These are phyloP conservation scores for Cruciata laevipes DNA, from an alignment of 257 asterid genomes.

Conservation along the genomic window DNA sequence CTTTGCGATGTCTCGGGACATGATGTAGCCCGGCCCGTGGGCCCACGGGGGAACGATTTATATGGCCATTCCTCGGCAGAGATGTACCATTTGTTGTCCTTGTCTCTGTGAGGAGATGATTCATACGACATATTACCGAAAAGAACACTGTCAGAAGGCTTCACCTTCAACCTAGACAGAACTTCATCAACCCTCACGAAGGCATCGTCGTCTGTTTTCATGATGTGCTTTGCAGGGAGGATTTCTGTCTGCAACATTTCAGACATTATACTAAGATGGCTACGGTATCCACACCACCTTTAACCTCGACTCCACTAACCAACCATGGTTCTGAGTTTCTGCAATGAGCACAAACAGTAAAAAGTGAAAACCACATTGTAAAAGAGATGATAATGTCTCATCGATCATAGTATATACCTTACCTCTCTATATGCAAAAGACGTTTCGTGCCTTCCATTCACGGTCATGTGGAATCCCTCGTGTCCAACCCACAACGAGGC, in stretches of 20 bases:
- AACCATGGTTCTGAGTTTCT: conserved; percentile 96
- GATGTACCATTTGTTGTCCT: conserved; percentile 86
- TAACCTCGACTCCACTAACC: conserved; percentile 56
- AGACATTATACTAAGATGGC: conserved; percentile 31
- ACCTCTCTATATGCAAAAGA: conserved; percentile 80
- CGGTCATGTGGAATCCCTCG: conserved; percentile 91
- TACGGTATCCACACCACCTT: conserved; percentile 57
- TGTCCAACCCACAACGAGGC: conserved; percentile 89
- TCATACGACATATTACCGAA: conserved; percentile 76
- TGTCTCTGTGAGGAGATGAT: conserved; percentile 77
- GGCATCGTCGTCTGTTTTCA: conserved; percentile 98
- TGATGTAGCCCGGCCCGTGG: conserved; percentile 95
- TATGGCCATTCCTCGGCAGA: conserved; percentile 91
- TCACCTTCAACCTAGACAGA: conserved; percentile 53
- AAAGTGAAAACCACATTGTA: conserved; percentile 4
- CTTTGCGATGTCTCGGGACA: conserved; percentile 77
- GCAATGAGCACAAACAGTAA: conserved; percentile 16
- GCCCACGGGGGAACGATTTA: conserved; percentile 87
- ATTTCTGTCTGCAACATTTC: conserved; percentile 44
- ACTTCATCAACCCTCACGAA: conserved; percentile 91
- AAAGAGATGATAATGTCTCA: background rate
- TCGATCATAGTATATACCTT: conserved; percentile 13
- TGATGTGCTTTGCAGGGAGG: conserved; percentile 65
- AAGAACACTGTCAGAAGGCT: conserved; percentile 40
- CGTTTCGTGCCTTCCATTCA: conserved; percentile 94